Evolutionary conservation across 345 rosid genomes (phyloP).

Genomic region (Bruguiera parviflora): DNA sequence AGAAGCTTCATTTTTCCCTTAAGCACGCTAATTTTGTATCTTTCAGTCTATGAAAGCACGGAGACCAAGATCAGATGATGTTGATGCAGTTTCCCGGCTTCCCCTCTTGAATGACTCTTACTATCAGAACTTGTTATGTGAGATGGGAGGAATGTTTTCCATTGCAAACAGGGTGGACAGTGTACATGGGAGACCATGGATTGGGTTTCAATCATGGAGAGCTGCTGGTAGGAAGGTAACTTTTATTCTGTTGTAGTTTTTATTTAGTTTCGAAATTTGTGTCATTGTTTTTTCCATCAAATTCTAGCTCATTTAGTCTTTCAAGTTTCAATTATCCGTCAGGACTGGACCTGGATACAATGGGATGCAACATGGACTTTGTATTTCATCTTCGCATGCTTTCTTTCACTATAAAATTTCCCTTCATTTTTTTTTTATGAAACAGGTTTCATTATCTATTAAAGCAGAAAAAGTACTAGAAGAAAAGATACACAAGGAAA

Average conservation of each 20-base stretch:
- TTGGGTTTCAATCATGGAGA: constrained; percentile 99
- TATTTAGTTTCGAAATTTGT: not conserved
- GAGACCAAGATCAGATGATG: constrained; percentile 92
- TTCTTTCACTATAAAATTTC: not conserved
- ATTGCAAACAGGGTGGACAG: constrained; percentile 85
- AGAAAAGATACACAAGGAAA: constrained; percentile 24
- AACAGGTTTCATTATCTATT: constrained; percentile 29
- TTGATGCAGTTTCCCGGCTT: constrained; percentile 82
- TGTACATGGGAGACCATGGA: constrained; percentile 97
- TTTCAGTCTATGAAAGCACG: constrained; percentile 62
- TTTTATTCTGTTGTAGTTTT: constrained; percentile 18
- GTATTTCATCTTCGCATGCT: not conserved
- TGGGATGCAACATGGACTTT: not conserved
- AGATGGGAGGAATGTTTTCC: constrained; percentile 95
- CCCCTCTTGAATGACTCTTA: constrained; percentile 60
- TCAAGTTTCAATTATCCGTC: not conserved
- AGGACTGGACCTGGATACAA: not conserved
- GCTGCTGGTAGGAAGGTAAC: constrained; percentile 96
- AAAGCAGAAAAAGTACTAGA: constrained; percentile 28
- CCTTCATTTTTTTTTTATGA: not conserved
- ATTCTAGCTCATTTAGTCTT: not conserved
- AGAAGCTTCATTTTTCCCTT: not conserved
- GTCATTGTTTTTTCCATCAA: constrained; percentile 4
- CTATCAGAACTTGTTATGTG: constrained; percentile 71
- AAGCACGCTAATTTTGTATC: constrained; percentile 17